Evolutionary conservation across 345 rosid genomes (phyloP).

Genomic region (Eutrema yunnanense): DNA sequence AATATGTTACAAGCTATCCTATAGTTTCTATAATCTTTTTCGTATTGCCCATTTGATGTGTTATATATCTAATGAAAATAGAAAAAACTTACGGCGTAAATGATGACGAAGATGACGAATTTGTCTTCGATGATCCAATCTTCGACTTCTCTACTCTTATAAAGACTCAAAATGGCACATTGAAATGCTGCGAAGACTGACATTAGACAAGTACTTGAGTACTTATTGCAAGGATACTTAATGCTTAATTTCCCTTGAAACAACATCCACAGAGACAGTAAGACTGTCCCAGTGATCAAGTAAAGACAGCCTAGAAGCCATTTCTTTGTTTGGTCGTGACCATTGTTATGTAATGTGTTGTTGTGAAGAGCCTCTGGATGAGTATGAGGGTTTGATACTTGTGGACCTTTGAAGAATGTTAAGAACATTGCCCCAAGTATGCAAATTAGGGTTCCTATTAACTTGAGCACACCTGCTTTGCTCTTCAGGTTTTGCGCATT

Average conservation of each 20-base stretch:
- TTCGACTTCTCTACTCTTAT: conserved; percentile 29
- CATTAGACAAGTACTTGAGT: conserved; percentile 54
- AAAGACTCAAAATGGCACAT: conserved; percentile 40
- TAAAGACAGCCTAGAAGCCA: conserved; percentile 45
- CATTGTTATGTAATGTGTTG: conserved; percentile 1
- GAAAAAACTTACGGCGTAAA: conserved; percentile 39
- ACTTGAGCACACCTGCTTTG: conserved; percentile 37
- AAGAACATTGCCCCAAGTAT: conserved; percentile 50
- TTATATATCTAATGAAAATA: background rate
- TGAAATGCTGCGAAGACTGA: conserved; percentile 51
- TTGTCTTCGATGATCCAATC: conserved; percentile 44
- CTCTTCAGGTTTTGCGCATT: conserved; percentile 33
- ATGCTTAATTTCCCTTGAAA: conserved; percentile 42
- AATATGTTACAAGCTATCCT: background rate
- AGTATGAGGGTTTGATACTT: conserved; percentile 25
- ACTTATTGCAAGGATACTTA: conserved; percentile 41
- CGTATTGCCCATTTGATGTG: background rate
- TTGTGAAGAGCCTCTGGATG: conserved; percentile 4
- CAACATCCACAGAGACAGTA: conserved; percentile 53
- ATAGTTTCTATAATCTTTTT: background rate
- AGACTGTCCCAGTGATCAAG: conserved; percentile 24
- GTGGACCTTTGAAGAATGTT: conserved; percentile 48
- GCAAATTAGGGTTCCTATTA: conserved; percentile 46
- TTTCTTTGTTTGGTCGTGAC: conserved; percentile 25
- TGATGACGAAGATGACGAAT: conserved; percentile 31